Evolutionary conservation across 192 early-diverging fungal species (phyloP), one percentile per base, ranked within the genome.

Genomic region (Physocladia obscura): DNA sequence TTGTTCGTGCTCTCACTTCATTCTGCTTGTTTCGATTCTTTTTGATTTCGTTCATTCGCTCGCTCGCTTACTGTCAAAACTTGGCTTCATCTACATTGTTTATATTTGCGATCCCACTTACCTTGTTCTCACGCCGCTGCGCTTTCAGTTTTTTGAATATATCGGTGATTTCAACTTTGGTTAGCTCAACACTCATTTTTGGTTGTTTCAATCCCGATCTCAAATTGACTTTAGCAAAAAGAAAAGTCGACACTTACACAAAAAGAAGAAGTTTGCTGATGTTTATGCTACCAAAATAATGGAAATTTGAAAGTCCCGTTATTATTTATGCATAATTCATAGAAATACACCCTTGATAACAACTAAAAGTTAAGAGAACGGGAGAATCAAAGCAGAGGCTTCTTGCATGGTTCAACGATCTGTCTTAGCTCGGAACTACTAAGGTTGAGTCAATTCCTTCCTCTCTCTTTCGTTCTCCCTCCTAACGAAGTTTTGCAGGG

Each of bases 351-450:
- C 40, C 8, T 13, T n/a, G 11, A n/a, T 44, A 44, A 44, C 40
- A 44, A n/a, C 8, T n/a, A 44, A 44, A 44, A n/a, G 8, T 44
- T 44, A 44, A n/a, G n/a, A n/a, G n/a, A n/a, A n/a, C n/a, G 60
- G 60, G 60, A 13, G 60, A 62, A 48, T 24, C 19, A 8, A 13
- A 94, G 78, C 89, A 88, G 37, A 94, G 96, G 72, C 83, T 99
- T 35, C 75, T 99, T 22, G 87, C 83, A 15, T 98, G 97, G 97
- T 63, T 96, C 71, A 99, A 99, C 75, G 92, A 94, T 63, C 89
- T 99, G 35, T 85, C 94, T 59, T 89, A 93, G 70, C 80, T 95
- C 62, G 91, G 87, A 73, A 91, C 93, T 77, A 94, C 90, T 54
- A 96, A 95, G 71, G 85, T 99, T 17, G 96, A 99, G 79, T 94